Percentiles rank a stretch among this genome's conserved stretches.
phyloP scores from a whole-genome alignment of 306 rosid genomes.

The Albizia julibrissin region DNA sequence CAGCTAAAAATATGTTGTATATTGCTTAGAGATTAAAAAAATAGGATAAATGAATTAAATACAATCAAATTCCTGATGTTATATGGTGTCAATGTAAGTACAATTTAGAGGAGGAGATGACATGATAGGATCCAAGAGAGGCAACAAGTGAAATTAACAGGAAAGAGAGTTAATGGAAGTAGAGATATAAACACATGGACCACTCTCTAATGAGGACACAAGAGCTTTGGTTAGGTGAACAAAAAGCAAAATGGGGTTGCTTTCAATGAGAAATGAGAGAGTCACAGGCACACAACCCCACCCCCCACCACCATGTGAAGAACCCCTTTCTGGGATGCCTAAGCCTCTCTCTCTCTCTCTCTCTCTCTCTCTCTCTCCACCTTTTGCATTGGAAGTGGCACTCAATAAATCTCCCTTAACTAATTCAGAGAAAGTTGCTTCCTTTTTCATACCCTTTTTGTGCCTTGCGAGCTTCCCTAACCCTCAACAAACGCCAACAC shows the following conservation, averaged over 20 bases:
- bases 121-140: slow-evolving; percentile 9
- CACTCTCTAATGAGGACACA: slow-evolving; percentile 22
- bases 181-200: slow-evolving; percentile 5
- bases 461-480: neutral
- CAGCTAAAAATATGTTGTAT: too few relatives aligned
- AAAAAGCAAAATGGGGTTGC: slow-evolving; percentile 40
- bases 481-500: slow-evolving; percentile 34
- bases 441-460: slow-evolving; percentile 36
- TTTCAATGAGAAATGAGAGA: slow-evolving; percentile 44
- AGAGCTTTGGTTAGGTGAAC: slow-evolving; percentile 38
- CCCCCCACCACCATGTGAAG: slow-evolving; percentile 82
- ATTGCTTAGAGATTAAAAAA: too few relatives aligned
- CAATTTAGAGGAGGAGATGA: neutral
- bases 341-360: slow-evolving; percentile 26
- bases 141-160: slow-evolving; percentile 15
- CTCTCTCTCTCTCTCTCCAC: slow-evolving; percentile 25
- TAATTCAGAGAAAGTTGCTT: slow-evolving; percentile 31
- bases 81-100: neutral
- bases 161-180: neutral
- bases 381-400: slow-evolving; percentile 39
- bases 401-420: slow-evolving; percentile 34
- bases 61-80: neutral
- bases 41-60: neutral
- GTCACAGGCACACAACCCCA: slow-evolving; percentile 33
- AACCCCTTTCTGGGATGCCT: slow-evolving; percentile 46